A percentile compares a stretch with the other conserved stretches of the same genome.
Evolutionary conservation across 2,329 filamentous ascomycete genomes (phyloP).

Genomic region (Colletotrichum eleusines): DNA sequence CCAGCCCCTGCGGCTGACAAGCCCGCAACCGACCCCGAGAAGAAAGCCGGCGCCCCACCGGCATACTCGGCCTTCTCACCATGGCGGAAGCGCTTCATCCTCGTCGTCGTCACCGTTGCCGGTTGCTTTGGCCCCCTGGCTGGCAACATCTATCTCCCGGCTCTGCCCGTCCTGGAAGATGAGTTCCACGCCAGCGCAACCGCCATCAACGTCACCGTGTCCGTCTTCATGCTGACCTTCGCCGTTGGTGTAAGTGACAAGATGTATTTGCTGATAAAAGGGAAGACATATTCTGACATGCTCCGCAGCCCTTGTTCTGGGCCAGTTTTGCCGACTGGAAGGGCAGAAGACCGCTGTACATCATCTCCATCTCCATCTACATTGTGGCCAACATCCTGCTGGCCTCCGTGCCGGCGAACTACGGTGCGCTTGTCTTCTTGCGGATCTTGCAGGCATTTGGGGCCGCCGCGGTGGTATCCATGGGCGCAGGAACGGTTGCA

Average conservation of each 20-base stretch:
- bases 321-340: conserved; percentile 54
- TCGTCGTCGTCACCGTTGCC: conserved; percentile 54
- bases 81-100: conserved; percentile 52
- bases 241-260: conserved; percentile 50
- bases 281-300: not conserved
- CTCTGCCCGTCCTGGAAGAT: conserved; percentile 52
- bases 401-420: conserved; percentile 53
- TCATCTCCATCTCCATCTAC: conserved; percentile 54
- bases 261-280: not conserved
- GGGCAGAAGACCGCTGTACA: conserved; percentile 56
- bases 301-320: conserved; percentile 55
- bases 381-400: conserved; percentile 55
- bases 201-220: conserved; percentile 58
- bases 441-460: conserved; percentile 58
- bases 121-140: conserved; percentile 58
- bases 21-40: conserved; percentile 39
- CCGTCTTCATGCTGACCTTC: conserved; percentile 59
- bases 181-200: conserved; percentile 53
- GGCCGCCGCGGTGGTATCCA: conserved; percentile 55
- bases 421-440: conserved; percentile 53
- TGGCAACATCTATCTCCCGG: conserved; percentile 59
- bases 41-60: conserved; percentile 28
- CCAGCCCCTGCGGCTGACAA: conserved; percentile 4
- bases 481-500: conserved; percentile 58
- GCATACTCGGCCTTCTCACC: conserved; percentile 55